A percentile compares a stretch with the other conserved stretches of the same genome.
Conservation (phyloP, 176 grass and related monocot species). For the Pharus latifolius region DNA sequence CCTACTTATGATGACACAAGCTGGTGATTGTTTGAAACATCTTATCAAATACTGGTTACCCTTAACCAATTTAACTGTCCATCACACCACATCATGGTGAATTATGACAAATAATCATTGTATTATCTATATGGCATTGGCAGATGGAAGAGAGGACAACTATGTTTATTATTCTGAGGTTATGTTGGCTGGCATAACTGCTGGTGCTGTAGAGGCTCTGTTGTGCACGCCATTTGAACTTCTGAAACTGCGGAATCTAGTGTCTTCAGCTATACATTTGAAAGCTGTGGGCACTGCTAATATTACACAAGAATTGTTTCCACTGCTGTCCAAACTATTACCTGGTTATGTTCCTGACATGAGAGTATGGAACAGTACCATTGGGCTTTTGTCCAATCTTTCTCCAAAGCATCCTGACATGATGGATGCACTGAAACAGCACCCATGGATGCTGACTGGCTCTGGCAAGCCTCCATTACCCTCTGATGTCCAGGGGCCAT, state of each 20-base stretch:
- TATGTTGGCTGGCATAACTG: slow-evolving; percentile 69
- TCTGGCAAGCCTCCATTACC: slow-evolving; percentile 67
- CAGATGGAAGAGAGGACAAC: slow-evolving; percentile 80
- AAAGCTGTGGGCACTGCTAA: slow-evolving; percentile 19
- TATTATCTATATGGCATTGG: slow-evolving; percentile 21
- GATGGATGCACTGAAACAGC: slow-evolving; percentile 58
- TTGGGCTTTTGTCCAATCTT: slow-evolving; percentile 68
- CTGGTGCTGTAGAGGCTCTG: slow-evolving; percentile 61
- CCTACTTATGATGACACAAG: not conserved
- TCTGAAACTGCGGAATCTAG: slow-evolving; percentile 66
- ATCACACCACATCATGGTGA: not conserved
- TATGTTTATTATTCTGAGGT: slow-evolving; percentile 78
- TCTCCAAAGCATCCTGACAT: slow-evolving; percentile 55
- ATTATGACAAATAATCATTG: not conserved
- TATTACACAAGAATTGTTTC: slow-evolving; percentile 28
- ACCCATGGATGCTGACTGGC: slow-evolving; percentile 93
- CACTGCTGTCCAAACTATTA: slow-evolving; percentile 58
- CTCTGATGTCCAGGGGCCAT: slow-evolving; percentile 70
- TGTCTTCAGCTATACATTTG: slow-evolving; percentile 47
- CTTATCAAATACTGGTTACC: not conserved
- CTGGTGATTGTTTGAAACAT: not conserved
- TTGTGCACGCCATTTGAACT: slow-evolving; percentile 84
- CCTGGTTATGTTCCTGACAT: slow-evolving; percentile 57
- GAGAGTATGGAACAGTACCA: slow-evolving; percentile 49
- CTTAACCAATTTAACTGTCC: not conserved